Evolutionary conservation across 108 stramenopile species (phyloP), one percentile per base, ranked within the genome.

Genomic region (Licmophora abbreviata): DNA sequence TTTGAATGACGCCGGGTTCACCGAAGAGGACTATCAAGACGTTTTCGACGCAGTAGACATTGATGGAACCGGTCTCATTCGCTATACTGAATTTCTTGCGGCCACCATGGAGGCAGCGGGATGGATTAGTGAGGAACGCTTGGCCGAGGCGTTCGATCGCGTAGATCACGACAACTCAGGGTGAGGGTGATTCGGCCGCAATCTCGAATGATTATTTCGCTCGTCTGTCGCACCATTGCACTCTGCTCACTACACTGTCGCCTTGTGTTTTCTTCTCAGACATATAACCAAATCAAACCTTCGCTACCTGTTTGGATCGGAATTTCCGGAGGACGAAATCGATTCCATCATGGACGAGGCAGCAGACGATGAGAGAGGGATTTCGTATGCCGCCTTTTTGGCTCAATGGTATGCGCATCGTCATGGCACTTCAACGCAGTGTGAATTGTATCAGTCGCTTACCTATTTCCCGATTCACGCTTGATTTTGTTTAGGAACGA

Each of bases 341-440:
- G 54, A 77, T 30, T 75, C 71, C 50, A 84, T 99, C 70, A 96
- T 99, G 48, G 85, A 81, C 17, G 81, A 95, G 45, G 98, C 80
- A 15, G 95, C 96, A 69, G 73, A 83, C 31, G 43, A 72, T 3
- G 88, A 97, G 50, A 43, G 65, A 25, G 50, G 59, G 71, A 93
- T 58, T 61, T 76, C 70, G 80, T 86, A 76, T 45, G 40, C 60
- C 17, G 75, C 66, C 21, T 76, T 71, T 27, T 36, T 76, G 43
- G 51, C 64, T 1, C 26, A 67, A 22, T 76, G 69, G 66, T 66
- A 67, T 21, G n/a, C n/a, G n/a, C n/a, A n/a, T n/a, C n/a, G n/a
- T n/a, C n/a, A n/a, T n/a, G n/a, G n/a, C n/a, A n/a, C n/a, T n/a
- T n/a, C n/a, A n/a, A n/a, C n/a, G n/a, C n/a, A n/a, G n/a, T n/a